A percentile compares a stretch with the other conserved stretches of the same genome.
Evolutionary conservation across 345 rosid species (phyloP).

Genomic region (Eucalyptus regnans): DNA sequence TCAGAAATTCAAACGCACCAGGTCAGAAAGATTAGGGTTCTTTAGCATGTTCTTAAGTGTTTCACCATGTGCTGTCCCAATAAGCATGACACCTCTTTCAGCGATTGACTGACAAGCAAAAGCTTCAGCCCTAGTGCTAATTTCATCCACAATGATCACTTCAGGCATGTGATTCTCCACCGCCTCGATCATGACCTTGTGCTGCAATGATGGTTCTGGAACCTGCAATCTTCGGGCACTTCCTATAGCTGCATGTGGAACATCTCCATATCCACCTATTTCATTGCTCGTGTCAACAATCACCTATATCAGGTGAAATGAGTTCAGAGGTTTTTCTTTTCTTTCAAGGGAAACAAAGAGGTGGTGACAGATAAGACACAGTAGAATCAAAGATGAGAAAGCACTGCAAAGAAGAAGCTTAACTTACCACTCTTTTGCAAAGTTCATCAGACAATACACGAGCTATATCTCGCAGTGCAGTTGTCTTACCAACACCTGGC

Average conservation of each 20-base stretch:
- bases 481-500: constrained; percentile 77
- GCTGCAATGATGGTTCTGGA: constrained; percentile 48
- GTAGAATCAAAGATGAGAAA: background rate
- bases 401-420: background rate
- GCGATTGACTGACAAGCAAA: constrained; percentile 58
- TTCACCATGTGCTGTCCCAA: constrained; percentile 67
- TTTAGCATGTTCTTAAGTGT: constrained; percentile 44
- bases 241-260: constrained; percentile 71
- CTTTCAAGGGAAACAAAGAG: background rate
- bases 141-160: constrained; percentile 59
- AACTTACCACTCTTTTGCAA: constrained; percentile 48
- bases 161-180: constrained; percentile 83
- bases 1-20: constrained; percentile 20
- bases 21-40: constrained; percentile 44
- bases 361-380: background rate
- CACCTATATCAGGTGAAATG: constrained; percentile 16
- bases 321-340: background rate
- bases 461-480: constrained; percentile 55
- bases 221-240: constrained; percentile 77
- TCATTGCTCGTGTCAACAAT: constrained; percentile 71
- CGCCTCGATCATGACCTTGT: constrained; percentile 65
- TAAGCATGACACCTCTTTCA: constrained; percentile 59
- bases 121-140: constrained; percentile 61
- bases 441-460: constrained; percentile 55
- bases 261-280: constrained; percentile 70